phyloP scores from a whole-genome alignment of 805 yeast genomes.

The Cyberlindnera amylophila region DNA sequence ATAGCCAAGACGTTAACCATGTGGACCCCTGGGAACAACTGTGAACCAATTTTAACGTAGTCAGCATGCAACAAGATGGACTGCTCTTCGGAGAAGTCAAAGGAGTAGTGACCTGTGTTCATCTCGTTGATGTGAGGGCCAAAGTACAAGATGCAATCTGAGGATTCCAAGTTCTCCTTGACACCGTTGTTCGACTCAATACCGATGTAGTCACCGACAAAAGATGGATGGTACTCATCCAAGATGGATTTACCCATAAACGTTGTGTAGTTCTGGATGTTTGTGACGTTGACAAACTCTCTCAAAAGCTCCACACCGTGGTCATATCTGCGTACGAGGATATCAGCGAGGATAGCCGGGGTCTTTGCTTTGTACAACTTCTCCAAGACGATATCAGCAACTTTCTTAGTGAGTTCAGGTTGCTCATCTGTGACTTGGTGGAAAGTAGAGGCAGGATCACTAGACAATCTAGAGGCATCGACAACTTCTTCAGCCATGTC shows the following conservation, averaged over 20 bases:
- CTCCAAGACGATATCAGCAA: conserved; percentile 43
- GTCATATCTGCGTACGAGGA: conserved; percentile 60
- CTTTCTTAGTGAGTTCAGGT: conserved; percentile 29
- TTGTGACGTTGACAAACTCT: conserved; percentile 39
- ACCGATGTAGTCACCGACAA: conserved; percentile 74
- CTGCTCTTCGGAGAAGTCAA: conserved; percentile 39
- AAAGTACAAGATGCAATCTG: conserved; percentile 67
- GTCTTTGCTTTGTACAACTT: conserved; percentile 47
- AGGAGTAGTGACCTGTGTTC: conserved; percentile 63
- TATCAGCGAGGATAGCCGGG: conserved; percentile 72
- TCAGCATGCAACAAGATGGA: conserved; percentile 50
- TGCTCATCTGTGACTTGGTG: conserved; percentile 21
- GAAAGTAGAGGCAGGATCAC: conserved; percentile 28
- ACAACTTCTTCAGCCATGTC: conserved; percentile 53
- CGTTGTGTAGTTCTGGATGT: conserved; percentile 55
- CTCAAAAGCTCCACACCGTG: conserved; percentile 40
- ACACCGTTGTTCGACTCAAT: conserved; percentile 46
- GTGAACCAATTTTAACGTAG: conserved; percentile 45
- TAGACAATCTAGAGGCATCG: conserved; percentile 33
- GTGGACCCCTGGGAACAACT: conserved; percentile 37
- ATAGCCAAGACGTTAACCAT: conserved; percentile 48
- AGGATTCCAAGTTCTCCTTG: conserved; percentile 41
- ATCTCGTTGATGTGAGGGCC: conserved; percentile 69
- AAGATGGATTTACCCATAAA: conserved; percentile 69
- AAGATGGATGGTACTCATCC: conserved; percentile 64